A percentile compares a stretch with the other conserved stretches of the same genome.
phyloP scores from a whole-genome alignment of 2,329 filamentous ascomycete genomes.

The Aspergillus sclerotialis region DNA sequence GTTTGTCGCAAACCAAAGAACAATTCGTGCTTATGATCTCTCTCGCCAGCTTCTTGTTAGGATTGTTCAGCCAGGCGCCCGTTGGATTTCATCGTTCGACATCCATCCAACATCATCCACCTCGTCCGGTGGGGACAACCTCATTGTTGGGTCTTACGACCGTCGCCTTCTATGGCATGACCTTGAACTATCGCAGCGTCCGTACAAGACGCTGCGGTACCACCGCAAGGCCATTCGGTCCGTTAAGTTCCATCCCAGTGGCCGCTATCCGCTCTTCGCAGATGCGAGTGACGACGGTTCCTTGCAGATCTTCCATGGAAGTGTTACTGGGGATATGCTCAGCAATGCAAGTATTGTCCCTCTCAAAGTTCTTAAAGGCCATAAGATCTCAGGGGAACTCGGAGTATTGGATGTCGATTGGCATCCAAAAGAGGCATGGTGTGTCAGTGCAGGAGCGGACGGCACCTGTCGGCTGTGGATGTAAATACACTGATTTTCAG shows the following conservation, averaged over 20 bases:
- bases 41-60: slow-evolving; percentile 87
- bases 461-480: slow-evolving; percentile 89
- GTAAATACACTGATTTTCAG: slow-evolving; percentile 29
- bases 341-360: slow-evolving; percentile 96
- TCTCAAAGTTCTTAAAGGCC: slow-evolving; percentile 85
- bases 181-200: slow-evolving; percentile 78
- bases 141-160: slow-evolving; percentile 93
- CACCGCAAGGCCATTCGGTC: slow-evolving; percentile 85
- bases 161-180: slow-evolving; percentile 94
- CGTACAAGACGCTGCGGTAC: slow-evolving; percentile 95
- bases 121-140: slow-evolving; percentile 84
- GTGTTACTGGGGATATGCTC: slow-evolving; percentile 89
- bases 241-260: slow-evolving; percentile 76
- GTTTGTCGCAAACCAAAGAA: slow-evolving; percentile 91
- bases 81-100: slow-evolving; percentile 91
- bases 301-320: slow-evolving; percentile 93
- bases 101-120: slow-evolving; percentile 85
- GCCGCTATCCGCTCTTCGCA: slow-evolving; percentile 76
- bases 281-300: slow-evolving; percentile 93
- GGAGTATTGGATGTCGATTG: slow-evolving; percentile 93
- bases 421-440: slow-evolving; percentile 93
- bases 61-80: slow-evolving; percentile 84
- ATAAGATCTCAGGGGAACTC: slow-evolving; percentile 76
- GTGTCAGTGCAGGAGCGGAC: slow-evolving; percentile 88
- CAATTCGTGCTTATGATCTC: slow-evolving; percentile 89